phyloP scores from a whole-genome alignment of 768 basidiomycete species.

The Gyrodon lividus region DNA sequence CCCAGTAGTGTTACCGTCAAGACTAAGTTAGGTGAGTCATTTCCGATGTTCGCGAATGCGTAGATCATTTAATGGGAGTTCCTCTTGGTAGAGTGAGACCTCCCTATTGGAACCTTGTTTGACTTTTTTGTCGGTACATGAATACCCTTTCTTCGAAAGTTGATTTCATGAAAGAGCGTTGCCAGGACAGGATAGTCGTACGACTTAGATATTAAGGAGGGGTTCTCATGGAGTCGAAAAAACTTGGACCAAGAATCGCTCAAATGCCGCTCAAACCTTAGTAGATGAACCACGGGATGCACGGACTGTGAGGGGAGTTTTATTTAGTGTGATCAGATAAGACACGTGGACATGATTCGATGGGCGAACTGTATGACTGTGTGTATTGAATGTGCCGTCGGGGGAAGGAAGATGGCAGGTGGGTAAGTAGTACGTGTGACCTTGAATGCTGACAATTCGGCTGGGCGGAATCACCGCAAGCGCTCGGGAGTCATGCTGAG shows the following conservation, averaged over 20 bases:
- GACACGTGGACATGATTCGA: conserved; percentile 20
- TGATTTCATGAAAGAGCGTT: conserved; percentile 28
- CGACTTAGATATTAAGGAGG: not conserved
- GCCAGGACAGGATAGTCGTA: conserved; percentile 25
- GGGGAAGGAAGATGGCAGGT: conserved; percentile 9
- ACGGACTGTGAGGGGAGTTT: conserved; percentile 16
- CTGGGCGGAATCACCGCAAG: not conserved
- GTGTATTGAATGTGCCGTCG: conserved; percentile 2
- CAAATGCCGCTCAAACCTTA: conserved; percentile 25
- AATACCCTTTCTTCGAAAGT: conserved; percentile 24
- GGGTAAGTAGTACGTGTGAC: conserved; percentile 6
- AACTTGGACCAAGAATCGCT: conserved; percentile 15
- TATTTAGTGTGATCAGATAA: conserved; percentile 31
- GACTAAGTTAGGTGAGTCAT: conserved; percentile 36
- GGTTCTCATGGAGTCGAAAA: conserved; percentile 22
- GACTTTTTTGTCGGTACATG: conserved; percentile 16
- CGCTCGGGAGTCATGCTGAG: not conserved
- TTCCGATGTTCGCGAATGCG: conserved; percentile 27
- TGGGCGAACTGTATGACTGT: conserved; percentile 10
- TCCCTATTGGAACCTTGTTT: conserved; percentile 5
- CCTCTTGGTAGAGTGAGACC: conserved; percentile 7
- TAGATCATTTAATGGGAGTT: conserved; percentile 24
- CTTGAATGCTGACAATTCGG: conserved; percentile 2
- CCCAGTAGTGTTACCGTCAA: conserved; percentile 62
- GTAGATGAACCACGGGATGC: conserved; percentile 16